Evolutionary conservation across 2,329 filamentous ascomycete genomes (phyloP), one percentile per base, ranked within the genome.

Genomic region (Penicillium sumatraense): DNA sequence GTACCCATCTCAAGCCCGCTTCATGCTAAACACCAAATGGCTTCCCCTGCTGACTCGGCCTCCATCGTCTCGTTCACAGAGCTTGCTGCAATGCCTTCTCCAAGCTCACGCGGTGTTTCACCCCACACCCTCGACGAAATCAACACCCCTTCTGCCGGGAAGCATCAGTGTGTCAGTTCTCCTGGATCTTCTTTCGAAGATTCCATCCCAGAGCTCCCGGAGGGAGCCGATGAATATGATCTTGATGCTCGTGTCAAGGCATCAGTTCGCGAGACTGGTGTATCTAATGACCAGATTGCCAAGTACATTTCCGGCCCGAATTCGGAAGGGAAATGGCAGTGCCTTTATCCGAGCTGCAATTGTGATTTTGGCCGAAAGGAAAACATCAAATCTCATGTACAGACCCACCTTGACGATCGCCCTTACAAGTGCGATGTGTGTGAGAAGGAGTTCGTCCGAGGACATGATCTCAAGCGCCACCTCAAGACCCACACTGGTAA

Each of bases 361-460:
- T 96, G 96, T 75, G 86, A 87, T 50, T 98, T 99, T 71, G 93
- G 93, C n/a, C 86, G 95, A 65, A 96, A 97, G 74, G 95, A 99
- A 75, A 98, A 99, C 77, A 97, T 98, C 80, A 96, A 96, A 73
- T 96, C 93, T 0, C 95, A 99, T 73, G 91, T 99, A 13, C 95
- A 99, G 76, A 99, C 95, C 3, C 95, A 99, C 75, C 87, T 99
- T 61, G 95, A 96, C 67, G 95, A 99, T 73, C 86, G 95, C 45
- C 95, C 97, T 72, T 99, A 91, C 78, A 89, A 91, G 74, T 99
- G 95, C 76, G 92, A 93, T 42, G 88, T 90, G 52, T 99, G 95
- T 79, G 83, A 89, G 49, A 98, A 98, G 78, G 93, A 92, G 77
- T 99, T 99, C 72, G 95, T 98, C 38, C 89, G 95, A 33, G 93